These are phyloP conservation scores for Aphanomyces stellatus DNA, from an alignment of 352 stramenopile species.

Conservation along the genomic window DNA sequence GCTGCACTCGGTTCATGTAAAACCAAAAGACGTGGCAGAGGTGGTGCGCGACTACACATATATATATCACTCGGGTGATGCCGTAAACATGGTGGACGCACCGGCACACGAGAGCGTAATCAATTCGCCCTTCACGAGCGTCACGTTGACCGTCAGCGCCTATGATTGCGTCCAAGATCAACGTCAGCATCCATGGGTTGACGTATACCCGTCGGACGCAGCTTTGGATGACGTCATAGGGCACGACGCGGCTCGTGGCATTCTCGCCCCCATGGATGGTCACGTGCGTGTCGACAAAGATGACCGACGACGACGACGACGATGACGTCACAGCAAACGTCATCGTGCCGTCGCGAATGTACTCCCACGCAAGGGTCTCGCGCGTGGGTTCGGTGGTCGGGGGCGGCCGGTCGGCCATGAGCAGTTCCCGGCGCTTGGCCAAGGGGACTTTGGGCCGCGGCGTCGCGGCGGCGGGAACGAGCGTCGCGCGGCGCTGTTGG, in stretches of 20 bases:
- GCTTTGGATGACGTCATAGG: slow-evolving; percentile 42
- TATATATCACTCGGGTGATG: no score
- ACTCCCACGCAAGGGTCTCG: slow-evolving; percentile 45
- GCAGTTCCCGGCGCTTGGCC: slow-evolving; percentile 36
- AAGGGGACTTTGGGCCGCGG: slow-evolving; percentile 28
- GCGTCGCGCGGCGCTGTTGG: slow-evolving; percentile 39
- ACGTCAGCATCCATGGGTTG: no score
- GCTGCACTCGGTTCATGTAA: slow-evolving; percentile 28
- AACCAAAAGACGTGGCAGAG: slow-evolving; percentile 25
- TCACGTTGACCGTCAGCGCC: no score
- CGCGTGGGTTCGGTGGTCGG: slow-evolving; percentile 29
- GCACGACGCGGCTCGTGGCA: slow-evolving; percentile 48
- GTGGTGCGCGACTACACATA: slow-evolving; percentile 28
- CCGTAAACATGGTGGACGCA: no score
- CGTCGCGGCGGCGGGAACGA: background rate
- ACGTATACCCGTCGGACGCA: slow-evolving; percentile 20
- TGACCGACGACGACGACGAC: slow-evolving; percentile 47
- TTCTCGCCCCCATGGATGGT: slow-evolving; percentile 48
- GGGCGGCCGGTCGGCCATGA: slow-evolving; percentile 44
- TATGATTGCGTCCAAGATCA: no score
- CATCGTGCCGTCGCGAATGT: slow-evolving; percentile 37
- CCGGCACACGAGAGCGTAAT: no score
- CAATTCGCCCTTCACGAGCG: no score
- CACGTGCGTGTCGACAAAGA: slow-evolving; percentile 38
- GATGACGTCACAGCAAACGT: slow-evolving; percentile 55